Base-by-base conservation (phyloP, 2,329 filamentous ascomycete species). In the Tricladium varicosporioides region DNA sequence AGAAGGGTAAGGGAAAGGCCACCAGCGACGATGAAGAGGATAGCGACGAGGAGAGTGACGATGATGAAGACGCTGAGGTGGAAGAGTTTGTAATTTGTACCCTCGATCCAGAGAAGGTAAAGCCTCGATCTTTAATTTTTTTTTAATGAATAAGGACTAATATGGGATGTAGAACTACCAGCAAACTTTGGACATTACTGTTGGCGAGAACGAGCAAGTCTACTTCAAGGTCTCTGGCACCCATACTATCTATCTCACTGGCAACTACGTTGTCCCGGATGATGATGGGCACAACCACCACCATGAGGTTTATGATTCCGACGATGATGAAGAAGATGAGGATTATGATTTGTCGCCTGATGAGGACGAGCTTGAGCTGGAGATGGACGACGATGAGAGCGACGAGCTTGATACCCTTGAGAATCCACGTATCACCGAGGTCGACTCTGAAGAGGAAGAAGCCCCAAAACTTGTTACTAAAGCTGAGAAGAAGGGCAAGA, bases 61-160 rank as follows among this genome's bases (percentile, higher is more conserved):
- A 88, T 58, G 83, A 82, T 5, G 82, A 84, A 44, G 82, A 81
- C 22, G 75, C 82, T 53, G 85, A 91, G 69, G 78, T 93, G 53
- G 91, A 97, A 74, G 90, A 97, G 79, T 91, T 90, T 68, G 92
- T 97, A 66, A 78, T 99, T 68, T 99, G 94, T 84, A 99, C 94
- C 61, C 85, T 99, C 54, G 92, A 97, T 77, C 90, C 92, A 32
- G 86, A 91, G 75, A 90, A 88, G 79, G 94, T 97, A 86, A 73
- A 82, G 71, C 11, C 10, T 18, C 14, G 10, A 19, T 8, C 33
- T 16, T 8, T 42, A 56, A 55, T 60, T 36, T 55, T 44, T 33
- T 47, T 31, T 42, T 31, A 45, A 10, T 15, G 11, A 18, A 49
- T 19, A 22, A 14, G 8, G 18, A 49, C 43, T 52, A 57, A 60